These are phyloP conservation scores for Globisporangium barbulae DNA, from an alignment of 352 stramenopile genomes.

Conservation along the genomic window DNA sequence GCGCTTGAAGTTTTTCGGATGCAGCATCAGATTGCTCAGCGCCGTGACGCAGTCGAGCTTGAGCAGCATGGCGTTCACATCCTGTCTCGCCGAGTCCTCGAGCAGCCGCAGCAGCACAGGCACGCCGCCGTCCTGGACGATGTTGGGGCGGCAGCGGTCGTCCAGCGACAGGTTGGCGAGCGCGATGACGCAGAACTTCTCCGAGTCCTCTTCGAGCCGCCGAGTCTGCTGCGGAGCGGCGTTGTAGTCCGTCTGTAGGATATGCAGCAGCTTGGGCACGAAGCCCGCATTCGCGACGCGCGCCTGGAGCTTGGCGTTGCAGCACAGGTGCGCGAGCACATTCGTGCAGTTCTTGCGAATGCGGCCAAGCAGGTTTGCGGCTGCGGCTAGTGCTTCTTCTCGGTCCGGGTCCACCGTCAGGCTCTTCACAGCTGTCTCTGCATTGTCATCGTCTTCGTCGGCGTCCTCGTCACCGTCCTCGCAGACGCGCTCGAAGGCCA, in stretches of 20 bases:
- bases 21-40: conserved; percentile 79
- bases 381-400: conserved; percentile 23
- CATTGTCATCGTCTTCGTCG: neutral
- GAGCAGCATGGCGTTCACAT: conserved; percentile 36
- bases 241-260: conserved; percentile 34
- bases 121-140: conserved; percentile 66
- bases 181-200: conserved; percentile 60
- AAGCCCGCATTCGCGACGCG: conserved; percentile 53
- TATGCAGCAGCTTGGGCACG: conserved; percentile 45
- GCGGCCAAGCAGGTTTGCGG: conserved; percentile 20
- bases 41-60: conserved; percentile 80
- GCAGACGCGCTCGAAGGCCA: conserved; percentile 24
- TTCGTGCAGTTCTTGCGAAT: conserved; percentile 69
- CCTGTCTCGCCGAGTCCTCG: conserved; percentile 16
- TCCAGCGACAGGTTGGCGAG: conserved; percentile 76
- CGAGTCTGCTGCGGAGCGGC: neutral
- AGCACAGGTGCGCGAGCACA: conserved; percentile 64
- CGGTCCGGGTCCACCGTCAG: conserved; percentile 1
- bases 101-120: conserved; percentile 54
- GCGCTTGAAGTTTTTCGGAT: conserved; percentile 70
- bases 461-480: conserved; percentile 16
- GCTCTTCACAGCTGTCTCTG: neutral
- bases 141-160: conserved; percentile 51
- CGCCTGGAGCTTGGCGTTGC: conserved; percentile 63
- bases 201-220: conserved; percentile 51